Conservation (phyloP, 495 filamentous ascomycete genomes). For the Penicillium simplicissimum region DNA sequence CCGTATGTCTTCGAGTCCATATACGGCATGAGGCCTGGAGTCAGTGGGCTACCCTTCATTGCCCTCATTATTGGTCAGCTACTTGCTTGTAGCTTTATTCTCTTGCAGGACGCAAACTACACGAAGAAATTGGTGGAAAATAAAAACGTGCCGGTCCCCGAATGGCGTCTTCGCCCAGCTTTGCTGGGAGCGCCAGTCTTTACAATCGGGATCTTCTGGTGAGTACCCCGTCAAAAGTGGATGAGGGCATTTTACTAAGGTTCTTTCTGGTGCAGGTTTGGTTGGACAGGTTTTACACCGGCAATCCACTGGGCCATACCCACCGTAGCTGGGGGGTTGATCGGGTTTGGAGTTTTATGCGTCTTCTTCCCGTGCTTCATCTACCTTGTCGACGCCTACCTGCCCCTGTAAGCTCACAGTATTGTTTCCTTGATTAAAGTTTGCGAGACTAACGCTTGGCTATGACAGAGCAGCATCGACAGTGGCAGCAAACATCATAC, state of each 20-base stretch:
- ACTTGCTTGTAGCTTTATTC: constrained; percentile 29
- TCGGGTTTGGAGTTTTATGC: constrained; percentile 38
- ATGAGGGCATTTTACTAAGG: neutral
- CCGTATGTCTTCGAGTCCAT: constrained; percentile 42
- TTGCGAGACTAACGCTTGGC: no score
- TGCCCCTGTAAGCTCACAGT: constrained; percentile 63
- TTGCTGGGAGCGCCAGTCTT: constrained; percentile 53
- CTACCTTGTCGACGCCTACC: constrained; percentile 45
- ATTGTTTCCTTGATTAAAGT: neutral
- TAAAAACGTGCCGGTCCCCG: constrained; percentile 34
- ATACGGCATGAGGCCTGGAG: constrained; percentile 38
- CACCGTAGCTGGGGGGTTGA: constrained; percentile 32
- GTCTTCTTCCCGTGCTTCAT: constrained; percentile 45
- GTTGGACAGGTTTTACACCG: constrained; percentile 39
- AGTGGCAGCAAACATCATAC: constrained; percentile 86
- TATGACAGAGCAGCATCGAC: constrained; percentile 69
- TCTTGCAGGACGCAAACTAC: constrained; percentile 34
- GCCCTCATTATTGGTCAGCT: constrained; percentile 39
- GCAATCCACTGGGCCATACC: constrained; percentile 41
- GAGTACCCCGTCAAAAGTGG: neutral
- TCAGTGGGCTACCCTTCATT: constrained; percentile 41
- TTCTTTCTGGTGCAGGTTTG: constrained; percentile 33
- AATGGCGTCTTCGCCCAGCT: constrained; percentile 46
- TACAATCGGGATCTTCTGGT: constrained; percentile 59
- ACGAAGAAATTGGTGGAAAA: constrained; percentile 34